Evolutionary conservation across 23 red algal genomes (phyloP).

Genomic region (Gracilaria domingensis): DNA sequence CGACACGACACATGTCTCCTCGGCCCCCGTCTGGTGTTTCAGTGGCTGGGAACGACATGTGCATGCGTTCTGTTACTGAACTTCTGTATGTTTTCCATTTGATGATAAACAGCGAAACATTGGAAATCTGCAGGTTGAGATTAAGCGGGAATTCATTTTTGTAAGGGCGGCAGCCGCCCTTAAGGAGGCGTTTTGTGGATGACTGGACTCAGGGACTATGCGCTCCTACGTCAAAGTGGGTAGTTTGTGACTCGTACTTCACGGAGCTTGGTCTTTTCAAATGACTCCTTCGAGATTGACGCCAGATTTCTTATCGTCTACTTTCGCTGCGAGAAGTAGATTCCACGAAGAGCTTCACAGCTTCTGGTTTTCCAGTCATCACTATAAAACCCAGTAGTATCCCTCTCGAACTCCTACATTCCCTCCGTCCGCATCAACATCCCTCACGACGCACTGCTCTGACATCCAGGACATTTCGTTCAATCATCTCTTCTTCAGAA

Average conservation of each 20-base stretch:
- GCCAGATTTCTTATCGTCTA: background rate
- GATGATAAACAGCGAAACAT: background rate
- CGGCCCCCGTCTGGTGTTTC: background rate
- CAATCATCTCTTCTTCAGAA: background rate
- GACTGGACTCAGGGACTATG: no score
- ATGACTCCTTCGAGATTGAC: background rate
- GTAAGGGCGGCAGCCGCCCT: background rate
- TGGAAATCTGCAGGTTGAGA: background rate
- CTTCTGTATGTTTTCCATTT: background rate
- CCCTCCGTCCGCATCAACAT: background rate
- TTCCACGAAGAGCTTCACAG: no score
- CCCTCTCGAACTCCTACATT: no score
- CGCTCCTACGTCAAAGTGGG: background rate
- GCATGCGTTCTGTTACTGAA: background rate
- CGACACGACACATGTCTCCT: background rate
- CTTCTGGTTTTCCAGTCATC: background rate
- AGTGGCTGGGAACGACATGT: background rate
- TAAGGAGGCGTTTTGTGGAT: background rate
- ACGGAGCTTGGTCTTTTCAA: background rate
- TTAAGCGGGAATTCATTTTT: background rate
- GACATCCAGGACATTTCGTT: background rate
- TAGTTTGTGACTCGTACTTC: background rate
- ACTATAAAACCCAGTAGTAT: slow-evolving; percentile 4
- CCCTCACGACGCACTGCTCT: background rate
- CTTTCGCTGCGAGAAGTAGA: background rate